Conservation (phyloP, 805 yeast genomes). For the Nakazawaea wyomingensis region DNA sequence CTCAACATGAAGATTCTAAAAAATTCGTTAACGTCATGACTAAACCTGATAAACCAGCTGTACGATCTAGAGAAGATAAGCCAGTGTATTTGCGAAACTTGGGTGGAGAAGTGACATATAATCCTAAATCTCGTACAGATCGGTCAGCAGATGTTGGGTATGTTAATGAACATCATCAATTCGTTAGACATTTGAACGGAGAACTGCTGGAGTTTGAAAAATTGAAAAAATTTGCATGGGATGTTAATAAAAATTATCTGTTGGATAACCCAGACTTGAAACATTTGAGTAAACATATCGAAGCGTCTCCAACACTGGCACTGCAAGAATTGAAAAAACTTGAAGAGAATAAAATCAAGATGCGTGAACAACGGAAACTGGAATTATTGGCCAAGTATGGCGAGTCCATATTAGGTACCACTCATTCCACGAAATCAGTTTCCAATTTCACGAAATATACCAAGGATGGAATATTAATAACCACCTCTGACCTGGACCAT, state of each 20-base stretch:
- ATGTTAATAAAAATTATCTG: conserved; percentile 13
- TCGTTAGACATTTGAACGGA: conserved; percentile 49
- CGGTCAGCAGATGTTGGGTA: conserved; percentile 28
- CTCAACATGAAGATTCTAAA: too few species aligned
- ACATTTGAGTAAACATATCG: conserved; percentile 23
- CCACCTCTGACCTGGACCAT: conserved; percentile 10
- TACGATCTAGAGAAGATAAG: conserved; percentile 68
- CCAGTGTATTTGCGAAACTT: conserved; percentile 59
- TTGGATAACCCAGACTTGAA: conserved; percentile 14
- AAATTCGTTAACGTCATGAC: conserved; percentile 14
- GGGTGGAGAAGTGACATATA: conserved; percentile 39
- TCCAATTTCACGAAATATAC: conserved; percentile 11
- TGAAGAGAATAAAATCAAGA: conserved; percentile 24
- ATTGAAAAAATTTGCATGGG: conserved; percentile 47
- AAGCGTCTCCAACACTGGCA: conserved; percentile 44
- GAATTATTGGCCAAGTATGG: conserved; percentile 36
- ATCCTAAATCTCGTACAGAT: conserved; percentile 46
- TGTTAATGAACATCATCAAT: conserved; percentile 35
- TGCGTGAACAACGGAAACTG: conserved; percentile 25
- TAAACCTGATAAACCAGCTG: conserved; percentile 31
- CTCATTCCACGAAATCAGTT: not conserved
- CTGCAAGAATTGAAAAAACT: conserved; percentile 30
- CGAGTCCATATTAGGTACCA: too few species aligned
- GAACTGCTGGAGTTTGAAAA: conserved; percentile 51
- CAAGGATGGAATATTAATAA: conserved; percentile 7